Conservation (phyloP, 257 asterid genomes). For the Echites panduratus region DNA sequence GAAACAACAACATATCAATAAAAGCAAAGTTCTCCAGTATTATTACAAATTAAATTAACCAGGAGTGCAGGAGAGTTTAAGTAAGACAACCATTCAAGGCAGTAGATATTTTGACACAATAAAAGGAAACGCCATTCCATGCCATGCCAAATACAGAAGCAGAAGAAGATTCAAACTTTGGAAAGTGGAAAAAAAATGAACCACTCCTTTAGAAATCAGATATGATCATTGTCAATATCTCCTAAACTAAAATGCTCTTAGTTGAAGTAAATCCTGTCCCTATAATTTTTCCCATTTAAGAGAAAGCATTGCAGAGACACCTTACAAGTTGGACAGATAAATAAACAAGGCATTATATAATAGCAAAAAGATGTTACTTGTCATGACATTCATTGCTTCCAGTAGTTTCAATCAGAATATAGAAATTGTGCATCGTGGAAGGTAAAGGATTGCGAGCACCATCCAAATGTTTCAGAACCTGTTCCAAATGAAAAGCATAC, state of each 20-base stretch:
- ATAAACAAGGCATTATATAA: slow-evolving; percentile 13
- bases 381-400: slow-evolving; percentile 91
- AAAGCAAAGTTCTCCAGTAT: background rate
- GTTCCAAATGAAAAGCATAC: slow-evolving; percentile 28
- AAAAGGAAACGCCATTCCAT: background rate
- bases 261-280: background rate
- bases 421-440: slow-evolving; percentile 72
- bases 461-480: slow-evolving; percentile 87
- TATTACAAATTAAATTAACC: background rate
- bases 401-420: slow-evolving; percentile 88
- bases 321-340: background rate
- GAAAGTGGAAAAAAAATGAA: background rate
- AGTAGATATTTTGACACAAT: background rate
- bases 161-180: background rate
- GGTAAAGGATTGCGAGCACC: slow-evolving; percentile 96
- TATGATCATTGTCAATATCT: background rate
- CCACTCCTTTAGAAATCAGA: background rate
- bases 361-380: slow-evolving; percentile 49
- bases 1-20: slow-evolving; percentile 13
- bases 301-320: background rate
- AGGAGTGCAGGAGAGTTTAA: background rate
- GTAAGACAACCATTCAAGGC: background rate
- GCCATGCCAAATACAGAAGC: slow-evolving; percentile 4
- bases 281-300: background rate
- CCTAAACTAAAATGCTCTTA: background rate